These are phyloP conservation scores for Salix brachista DNA, from an alignment of 345 rosid species.

Conservation along the genomic window DNA sequence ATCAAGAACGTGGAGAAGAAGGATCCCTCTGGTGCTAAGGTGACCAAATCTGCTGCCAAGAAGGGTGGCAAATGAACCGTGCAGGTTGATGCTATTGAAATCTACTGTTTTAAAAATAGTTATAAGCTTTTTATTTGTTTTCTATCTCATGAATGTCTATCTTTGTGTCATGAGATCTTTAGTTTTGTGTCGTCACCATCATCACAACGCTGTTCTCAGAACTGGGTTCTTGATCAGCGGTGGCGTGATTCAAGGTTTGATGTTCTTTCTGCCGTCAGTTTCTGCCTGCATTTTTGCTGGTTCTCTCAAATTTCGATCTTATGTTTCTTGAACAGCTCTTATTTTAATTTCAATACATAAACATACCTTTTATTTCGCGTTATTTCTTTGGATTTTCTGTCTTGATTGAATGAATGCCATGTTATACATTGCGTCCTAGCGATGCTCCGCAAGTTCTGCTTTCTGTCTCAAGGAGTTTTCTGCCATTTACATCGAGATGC, in stretches of 20 bases:
- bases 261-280: background rate
- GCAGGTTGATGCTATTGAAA: background rate
- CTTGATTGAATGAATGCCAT: no score
- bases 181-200: background rate
- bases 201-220: constrained; percentile 10
- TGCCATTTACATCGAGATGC: no score
- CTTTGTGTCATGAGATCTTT: background rate
- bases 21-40: constrained; percentile 78
- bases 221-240: constrained; percentile 24
- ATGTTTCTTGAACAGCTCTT: background rate
- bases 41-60: constrained; percentile 82
- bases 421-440: no score
- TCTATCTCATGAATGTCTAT: background rate
- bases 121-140: background rate
- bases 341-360: no score
- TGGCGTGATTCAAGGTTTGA: constrained; percentile 1
- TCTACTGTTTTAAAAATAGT: background rate
- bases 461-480: no score
- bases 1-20: constrained; percentile 86
- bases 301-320: background rate
- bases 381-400: no score
- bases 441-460: no score
- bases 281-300: background rate
- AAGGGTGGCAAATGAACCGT: constrained; percentile 72
- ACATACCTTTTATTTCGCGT: no score